Evolutionary conservation across 2,329 filamentous ascomycete genomes (phyloP).

Genomic region (Chaetomiaceae sp.): DNA sequence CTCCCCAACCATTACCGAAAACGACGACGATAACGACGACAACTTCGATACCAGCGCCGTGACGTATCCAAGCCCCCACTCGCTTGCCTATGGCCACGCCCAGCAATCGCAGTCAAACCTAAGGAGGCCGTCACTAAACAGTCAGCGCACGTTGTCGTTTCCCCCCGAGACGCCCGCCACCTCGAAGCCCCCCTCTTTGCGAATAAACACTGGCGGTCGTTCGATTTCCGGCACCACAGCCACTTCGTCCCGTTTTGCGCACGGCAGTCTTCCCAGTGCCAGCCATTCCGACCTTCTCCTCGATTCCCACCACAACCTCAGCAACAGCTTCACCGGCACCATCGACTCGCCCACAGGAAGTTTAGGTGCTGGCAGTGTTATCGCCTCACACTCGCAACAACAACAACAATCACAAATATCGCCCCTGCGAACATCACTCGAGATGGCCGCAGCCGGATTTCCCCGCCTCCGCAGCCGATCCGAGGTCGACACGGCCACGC

Average conservation of each 20-base stretch:
- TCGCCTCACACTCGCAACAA: slow-evolving; percentile 15
- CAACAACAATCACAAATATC: slow-evolving; percentile 34
- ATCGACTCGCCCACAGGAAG: slow-evolving; percentile 36
- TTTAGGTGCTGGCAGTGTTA: slow-evolving; percentile 22
- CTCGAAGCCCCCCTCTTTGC: slow-evolving; percentile 31
- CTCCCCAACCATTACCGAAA: slow-evolving; percentile 53
- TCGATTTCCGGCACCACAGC: slow-evolving; percentile 28
- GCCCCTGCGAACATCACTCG: slow-evolving; percentile 55
- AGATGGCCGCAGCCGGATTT: slow-evolving; percentile 46
- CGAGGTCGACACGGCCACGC: slow-evolving; percentile 52
- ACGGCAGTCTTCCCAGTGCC: slow-evolving; percentile 34
- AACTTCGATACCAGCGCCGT: slow-evolving; percentile 1
- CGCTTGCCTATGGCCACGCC: slow-evolving; percentile 15
- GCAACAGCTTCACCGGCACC: slow-evolving; percentile 5
- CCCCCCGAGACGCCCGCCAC: slow-evolving; percentile 35
- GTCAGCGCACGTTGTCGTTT: slow-evolving; percentile 38
- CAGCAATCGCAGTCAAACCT: slow-evolving; percentile 28
- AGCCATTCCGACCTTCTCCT: slow-evolving; percentile 45
- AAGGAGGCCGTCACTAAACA: slow-evolving; percentile 37
- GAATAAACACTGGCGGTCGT: slow-evolving; percentile 35
- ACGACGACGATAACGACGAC: slow-evolving; percentile 25
- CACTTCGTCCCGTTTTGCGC: slow-evolving; percentile 38
- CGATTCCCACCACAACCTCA: slow-evolving; percentile 31
- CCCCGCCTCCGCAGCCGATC: slow-evolving; percentile 55
- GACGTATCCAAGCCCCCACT: not conserved